Conservation (phyloP, 1,284 basidiomycete species). For the Austroboletus rostrupii region DNA sequence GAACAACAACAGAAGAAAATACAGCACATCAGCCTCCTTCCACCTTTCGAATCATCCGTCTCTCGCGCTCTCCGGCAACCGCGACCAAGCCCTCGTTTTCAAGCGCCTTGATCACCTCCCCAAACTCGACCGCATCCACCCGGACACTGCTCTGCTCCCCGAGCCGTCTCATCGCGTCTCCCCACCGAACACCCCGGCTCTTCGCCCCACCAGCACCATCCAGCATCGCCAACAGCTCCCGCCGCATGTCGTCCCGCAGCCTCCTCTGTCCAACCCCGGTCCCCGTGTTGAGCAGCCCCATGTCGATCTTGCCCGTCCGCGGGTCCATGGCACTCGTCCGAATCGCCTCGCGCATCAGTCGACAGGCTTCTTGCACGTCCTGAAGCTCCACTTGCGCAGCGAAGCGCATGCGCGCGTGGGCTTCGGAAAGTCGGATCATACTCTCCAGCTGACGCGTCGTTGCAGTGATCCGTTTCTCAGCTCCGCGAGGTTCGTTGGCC, state of each 20-base stretch:
- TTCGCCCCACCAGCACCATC: constrained; percentile 49
- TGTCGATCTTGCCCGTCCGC: constrained; percentile 91
- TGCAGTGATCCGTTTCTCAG: constrained; percentile 94
- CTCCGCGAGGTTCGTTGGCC: constrained; percentile 74
- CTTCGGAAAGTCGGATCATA: constrained; percentile 97
- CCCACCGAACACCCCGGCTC: constrained; percentile 74
- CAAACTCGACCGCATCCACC: constrained; percentile 75
- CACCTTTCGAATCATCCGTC: constrained; percentile 69
- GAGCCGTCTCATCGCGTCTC: constrained; percentile 69
- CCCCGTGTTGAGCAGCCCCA: constrained; percentile 94
- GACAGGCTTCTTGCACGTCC: constrained; percentile 88
- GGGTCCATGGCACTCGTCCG: constrained; percentile 94
- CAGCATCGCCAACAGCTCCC: constrained; percentile 69
- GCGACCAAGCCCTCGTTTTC: constrained; percentile 82
- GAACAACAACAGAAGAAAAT: not conserved
- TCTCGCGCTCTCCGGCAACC: constrained; percentile 83
- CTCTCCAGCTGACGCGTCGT: constrained; percentile 96
- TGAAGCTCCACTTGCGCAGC: constrained; percentile 77
- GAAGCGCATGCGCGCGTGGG: constrained; percentile 94
- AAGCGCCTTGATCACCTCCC: constrained; percentile 74
- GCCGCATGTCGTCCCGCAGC: constrained; percentile 80
- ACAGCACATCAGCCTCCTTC: constrained; percentile 30
- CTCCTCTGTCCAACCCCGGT: constrained; percentile 82
- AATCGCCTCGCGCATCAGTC: constrained; percentile 94
- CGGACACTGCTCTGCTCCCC: constrained; percentile 77